These are phyloP conservation scores for Trichopus zeylanicus DNA, from an alignment of 116 monocot genomes.

Conservation along the genomic window DNA sequence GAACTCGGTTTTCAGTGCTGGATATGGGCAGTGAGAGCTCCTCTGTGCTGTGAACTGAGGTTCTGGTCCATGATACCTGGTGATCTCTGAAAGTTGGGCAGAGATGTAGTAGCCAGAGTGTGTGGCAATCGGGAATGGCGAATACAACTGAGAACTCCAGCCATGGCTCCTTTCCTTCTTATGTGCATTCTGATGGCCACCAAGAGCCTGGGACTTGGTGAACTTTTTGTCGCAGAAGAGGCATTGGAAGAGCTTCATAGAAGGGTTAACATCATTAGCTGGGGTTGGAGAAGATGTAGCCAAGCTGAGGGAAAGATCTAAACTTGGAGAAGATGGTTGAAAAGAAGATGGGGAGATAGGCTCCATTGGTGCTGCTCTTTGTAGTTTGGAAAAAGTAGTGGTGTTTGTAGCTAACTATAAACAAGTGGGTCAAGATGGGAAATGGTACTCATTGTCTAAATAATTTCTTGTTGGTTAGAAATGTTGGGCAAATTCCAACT, in stretches of 20 bases:
- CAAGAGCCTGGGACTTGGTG: slow-evolving; percentile 85
- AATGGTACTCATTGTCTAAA: too few species aligned
- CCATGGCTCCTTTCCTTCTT: slow-evolving; percentile 70
- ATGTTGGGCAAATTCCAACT: too few species aligned
- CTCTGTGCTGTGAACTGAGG: slow-evolving; percentile 4
- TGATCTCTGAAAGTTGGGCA: neutral
- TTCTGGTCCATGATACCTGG: neutral
- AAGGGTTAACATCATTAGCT: neutral
- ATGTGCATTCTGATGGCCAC: slow-evolving; percentile 94
- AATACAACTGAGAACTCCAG: slow-evolving; percentile 25
- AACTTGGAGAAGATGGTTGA: neutral
- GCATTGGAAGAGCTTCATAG: slow-evolving; percentile 64
- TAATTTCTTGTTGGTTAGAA: too few species aligned
- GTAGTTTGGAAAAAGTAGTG: too few species aligned
- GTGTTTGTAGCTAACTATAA: too few species aligned
- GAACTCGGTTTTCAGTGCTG: neutral
- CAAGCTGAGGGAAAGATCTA: slow-evolving; percentile 14
- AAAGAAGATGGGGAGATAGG: neutral
- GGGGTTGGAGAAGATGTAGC: neutral
- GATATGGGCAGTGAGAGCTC: neutral
- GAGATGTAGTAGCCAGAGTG: neutral
- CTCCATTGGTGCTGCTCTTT: neutral
- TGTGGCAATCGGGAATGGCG: slow-evolving; percentile 1
- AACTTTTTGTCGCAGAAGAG: slow-evolving; percentile 95
- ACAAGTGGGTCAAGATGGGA: too few species aligned